phyloP scores from a whole-genome alignment of 2,329 filamentous ascomycete genomes.

The Sclerotinia borealis region DNA sequence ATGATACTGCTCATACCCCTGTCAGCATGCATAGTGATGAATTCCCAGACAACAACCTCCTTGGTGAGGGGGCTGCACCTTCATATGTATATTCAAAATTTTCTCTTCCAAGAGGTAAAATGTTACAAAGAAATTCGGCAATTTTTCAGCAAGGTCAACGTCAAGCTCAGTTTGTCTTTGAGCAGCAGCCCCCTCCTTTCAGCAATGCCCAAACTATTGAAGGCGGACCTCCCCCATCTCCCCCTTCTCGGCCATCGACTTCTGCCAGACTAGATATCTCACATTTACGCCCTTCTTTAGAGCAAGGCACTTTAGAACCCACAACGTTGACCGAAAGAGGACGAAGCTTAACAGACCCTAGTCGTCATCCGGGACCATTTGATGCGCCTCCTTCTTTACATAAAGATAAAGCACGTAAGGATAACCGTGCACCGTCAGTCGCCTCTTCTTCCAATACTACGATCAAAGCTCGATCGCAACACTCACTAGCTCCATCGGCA shows the following conservation, averaged over 20 bases:
- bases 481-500: conserved; percentile 48
- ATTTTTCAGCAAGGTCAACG: conserved; percentile 50
- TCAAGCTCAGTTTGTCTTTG: conserved; percentile 53
- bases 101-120: conserved; percentile 73
- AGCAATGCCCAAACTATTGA: conserved; percentile 40
- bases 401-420: conserved; percentile 36
- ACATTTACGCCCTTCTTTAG: conserved; percentile 41
- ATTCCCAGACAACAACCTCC: conserved; percentile 48
- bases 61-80: conserved; percentile 47
- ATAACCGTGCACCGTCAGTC: conserved; percentile 17
- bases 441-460: conserved; percentile 30
- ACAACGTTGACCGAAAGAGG: conserved; percentile 38
- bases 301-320: conserved; percentile 42
- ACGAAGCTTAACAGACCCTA: conserved; percentile 41
- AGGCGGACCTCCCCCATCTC: conserved; percentile 51
- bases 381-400: conserved; percentile 18
- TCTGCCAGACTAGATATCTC: conserved; percentile 36
- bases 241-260: conserved; percentile 54
- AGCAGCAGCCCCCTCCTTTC: conserved; percentile 44
- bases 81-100: conserved; percentile 88
- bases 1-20: conserved; percentile 62
- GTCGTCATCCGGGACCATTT: conserved; percentile 32
- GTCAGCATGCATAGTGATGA: conserved; percentile 67
- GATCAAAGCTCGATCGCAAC: conserved; percentile 39
- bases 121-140: conserved; percentile 61